Base-by-base conservation (phyloP, 2,329 filamentous ascomycete genomes). In the Cytospora paraplurivora region DNA sequence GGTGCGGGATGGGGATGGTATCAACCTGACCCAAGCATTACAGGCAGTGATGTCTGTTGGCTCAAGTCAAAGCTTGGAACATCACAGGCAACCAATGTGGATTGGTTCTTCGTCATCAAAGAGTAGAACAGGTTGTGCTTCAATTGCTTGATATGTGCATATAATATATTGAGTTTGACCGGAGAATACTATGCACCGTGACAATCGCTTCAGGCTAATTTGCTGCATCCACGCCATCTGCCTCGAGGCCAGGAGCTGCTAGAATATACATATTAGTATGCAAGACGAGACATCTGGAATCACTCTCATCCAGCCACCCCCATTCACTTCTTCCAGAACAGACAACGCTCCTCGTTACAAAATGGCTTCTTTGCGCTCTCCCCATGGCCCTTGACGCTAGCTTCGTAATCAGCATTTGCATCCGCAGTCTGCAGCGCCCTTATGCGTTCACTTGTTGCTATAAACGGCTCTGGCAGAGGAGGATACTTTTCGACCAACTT, bases 381-480 rank as follows among this genome's bases (percentile, higher is more conserved):
- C 47, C 66, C 56, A 35, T 65, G 62, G 1, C 7, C 49, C 7
- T 47, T 56, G 2, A 67, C 56, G 7, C 33, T 58, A 1, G 49
- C 62, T 2, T 64, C 64, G n/a, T 62, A 62, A 13, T 62, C 52
- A 2, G 19, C 61, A 27, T 55, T 50, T 4, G 57, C 57, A 47
- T 71, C 65, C 11, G 57, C 58, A 17, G 61, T 67, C 49, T 70
- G 62, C 21, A 68, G 59, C 37, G 57, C 53, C 55, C 69, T 63
- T 1, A 74, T 55, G n/a, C 73, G 69, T 58, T 72, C 72, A 1
- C 64, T 55, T 0, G 72, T 74, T 1, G 64, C 67, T 17, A 68
- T 63, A 65, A 74, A 75, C 1, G 72, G 72, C 50, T 66, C 66
- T 0, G 72, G 73, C 13, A 74, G 55, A 12, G 71, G 53, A 15